Base-by-base conservation (phyloP, 345 rosid genomes). In the Eucalyptus camaldulensis region DNA sequence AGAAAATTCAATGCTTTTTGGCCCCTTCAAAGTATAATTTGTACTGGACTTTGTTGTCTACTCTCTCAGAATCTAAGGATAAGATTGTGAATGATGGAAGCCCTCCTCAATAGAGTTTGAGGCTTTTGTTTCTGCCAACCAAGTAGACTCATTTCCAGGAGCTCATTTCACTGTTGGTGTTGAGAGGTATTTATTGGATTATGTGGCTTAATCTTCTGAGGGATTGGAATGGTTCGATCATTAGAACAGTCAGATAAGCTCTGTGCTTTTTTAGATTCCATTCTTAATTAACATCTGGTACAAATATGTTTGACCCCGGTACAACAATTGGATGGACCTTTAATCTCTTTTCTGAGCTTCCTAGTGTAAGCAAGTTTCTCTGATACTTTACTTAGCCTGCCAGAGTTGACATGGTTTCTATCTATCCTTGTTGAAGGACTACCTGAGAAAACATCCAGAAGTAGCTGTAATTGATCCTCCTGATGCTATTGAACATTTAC, bases 381-480 rank as follows among this genome's bases (percentile, higher is more conserved):
- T 72, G 45, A 37, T 72, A 72, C 45, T 37, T 37, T 33, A 17
- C 81, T 72, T 72, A 72, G 45, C 83, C 83, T 72, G 83, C 45
- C 45, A 76, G 27, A 76, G 83, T 76, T 76, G 83, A 76, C 83
- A 37, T 10, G 14, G 47, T 76, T 76, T 10, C 8, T 44, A 37
- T 69, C 44, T 69, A 33, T 76, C 15, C 83, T 21, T 76, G 29
- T 93, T 93, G 91, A 93, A 97, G 99, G 99, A 94, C 45, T 96
- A 94, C 92, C 91, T 91, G 91, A 90, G 93, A 90, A 94, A 92
- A 88, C 94, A 97, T 92, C 99, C 98, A 65, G 97, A 96, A 92
- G 99, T 96, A 62, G 92, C 93, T 47, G 94, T 97, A 47, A 91
- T 97, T 85, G 99, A 97, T 95, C 97, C 98, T 88, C 99, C 99